Base-by-base conservation (phyloP, 768 basidiomycete species). In the Kwoniella bestiolae region DNA sequence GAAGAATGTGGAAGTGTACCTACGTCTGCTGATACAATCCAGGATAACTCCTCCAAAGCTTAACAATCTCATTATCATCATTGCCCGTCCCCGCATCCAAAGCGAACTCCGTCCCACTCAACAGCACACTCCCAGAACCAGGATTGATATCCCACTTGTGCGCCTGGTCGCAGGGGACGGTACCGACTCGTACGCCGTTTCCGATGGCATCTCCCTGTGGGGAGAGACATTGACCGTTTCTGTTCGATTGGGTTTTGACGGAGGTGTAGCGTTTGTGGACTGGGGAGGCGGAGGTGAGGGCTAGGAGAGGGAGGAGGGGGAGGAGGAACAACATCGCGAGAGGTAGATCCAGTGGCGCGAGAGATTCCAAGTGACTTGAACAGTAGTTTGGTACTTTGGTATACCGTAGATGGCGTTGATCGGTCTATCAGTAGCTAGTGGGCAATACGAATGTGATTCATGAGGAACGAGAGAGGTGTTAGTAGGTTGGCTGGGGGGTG, bases 41-140 rank as follows among this genome's bases (percentile, higher is more conserved):
- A n/a, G 64, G 64, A 28, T 66, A 66, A 3, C 57, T 59, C 14
- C 57, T 66, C 65, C 65, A 25, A 14, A 68, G 55, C 32, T 63
- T 63, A 16, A 58, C 45, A 49, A 32, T 25, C 14, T 44, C 61
- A 63, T 63, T 58, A 47, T 68, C 63, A 12, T 52, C 35, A 18
- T 46, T 56, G 14, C 55, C 44, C 21, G 56, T 44, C 5, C 67
- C 67, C 25, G 62, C 61, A 45, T 68, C 67, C 21, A 68, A 35
- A 44, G 61, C 55, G 26, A 28, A 59, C 7, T 52, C 28, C 5
- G 55, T 62, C 9, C 53, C 66, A 34, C n/a, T 16, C n/a, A 66
- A 21, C 14, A 66, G 18, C 23, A 66, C 53, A 49, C 51, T 55
- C 11, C 65, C 65, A 1, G 35, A 44, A 14, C 65, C 65, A 41